Percentiles rank a stretch among this genome's conserved stretches.
These are phyloP conservation scores for Phytophthora palmivora DNA, from an alignment of 352 stramenopile species.

Conservation along the genomic window DNA sequence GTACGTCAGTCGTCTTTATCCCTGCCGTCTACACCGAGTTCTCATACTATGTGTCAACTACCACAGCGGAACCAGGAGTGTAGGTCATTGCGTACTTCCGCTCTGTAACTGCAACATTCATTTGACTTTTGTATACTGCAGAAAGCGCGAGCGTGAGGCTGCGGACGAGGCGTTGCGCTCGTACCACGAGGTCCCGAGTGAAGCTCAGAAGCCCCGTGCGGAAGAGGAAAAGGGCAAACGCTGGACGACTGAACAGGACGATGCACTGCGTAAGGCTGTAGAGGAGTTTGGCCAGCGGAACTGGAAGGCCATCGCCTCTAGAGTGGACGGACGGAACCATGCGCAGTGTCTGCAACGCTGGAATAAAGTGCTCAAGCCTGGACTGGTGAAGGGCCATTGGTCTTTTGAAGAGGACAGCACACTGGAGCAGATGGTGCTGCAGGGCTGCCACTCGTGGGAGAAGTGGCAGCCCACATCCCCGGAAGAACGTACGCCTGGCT, in stretches of 20 bases:
- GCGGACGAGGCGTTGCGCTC: constrained; percentile 49
- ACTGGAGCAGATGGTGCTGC: constrained; percentile 81
- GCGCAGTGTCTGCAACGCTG: constrained; percentile 83
- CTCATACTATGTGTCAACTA: constrained; percentile 5
- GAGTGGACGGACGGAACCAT: constrained; percentile 67
- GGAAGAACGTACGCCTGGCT: constrained; percentile 55
- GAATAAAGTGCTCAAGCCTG: constrained; percentile 92
- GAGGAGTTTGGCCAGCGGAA: constrained; percentile 83
- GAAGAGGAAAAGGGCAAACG: constrained; percentile 67
- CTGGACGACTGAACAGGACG: constrained; percentile 80
- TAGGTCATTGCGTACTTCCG: constrained; percentile 22
- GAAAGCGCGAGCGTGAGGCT: constrained; percentile 57
- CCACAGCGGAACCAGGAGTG: constrained; percentile 30
- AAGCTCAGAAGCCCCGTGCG: constrained; percentile 57
- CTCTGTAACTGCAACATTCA: constrained; percentile 10
- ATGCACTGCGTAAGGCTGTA: constrained; percentile 74
- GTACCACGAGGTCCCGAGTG: constrained; percentile 59
- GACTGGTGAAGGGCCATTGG: constrained; percentile 93
- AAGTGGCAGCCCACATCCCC: constrained; percentile 67
- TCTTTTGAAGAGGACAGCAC: constrained; percentile 92
- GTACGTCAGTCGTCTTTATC: constrained; percentile 2
- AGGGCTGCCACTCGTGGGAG: constrained; percentile 75
- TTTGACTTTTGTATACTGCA: constrained; percentile 24
- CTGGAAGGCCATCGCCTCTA: constrained; percentile 85
- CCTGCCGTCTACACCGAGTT: background rate